phyloP scores from a whole-genome alignment of 1,284 basidiomycete genomes.

The Ustilago vetiveriae region DNA sequence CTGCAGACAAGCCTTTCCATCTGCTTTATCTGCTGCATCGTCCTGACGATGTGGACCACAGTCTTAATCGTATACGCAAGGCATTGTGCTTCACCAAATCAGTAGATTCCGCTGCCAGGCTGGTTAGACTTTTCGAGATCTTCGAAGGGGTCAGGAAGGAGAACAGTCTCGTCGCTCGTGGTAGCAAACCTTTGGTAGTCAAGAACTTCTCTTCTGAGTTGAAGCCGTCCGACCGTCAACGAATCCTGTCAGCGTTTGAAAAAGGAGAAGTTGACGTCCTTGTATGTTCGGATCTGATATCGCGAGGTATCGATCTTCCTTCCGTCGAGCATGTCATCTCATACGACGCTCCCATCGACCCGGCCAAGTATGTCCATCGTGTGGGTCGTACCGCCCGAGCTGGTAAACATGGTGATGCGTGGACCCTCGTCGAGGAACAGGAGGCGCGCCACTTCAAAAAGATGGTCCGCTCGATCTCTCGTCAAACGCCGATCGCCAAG shows the following conservation, averaged over 20 bases:
- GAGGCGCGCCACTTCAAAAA: slow-evolving; percentile 70
- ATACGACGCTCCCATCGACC: slow-evolving; percentile 94
- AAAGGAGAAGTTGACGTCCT: slow-evolving; percentile 83
- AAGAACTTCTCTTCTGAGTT: slow-evolving; percentile 85
- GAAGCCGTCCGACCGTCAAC: slow-evolving; percentile 76
- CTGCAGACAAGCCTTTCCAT: slow-evolving; percentile 85
- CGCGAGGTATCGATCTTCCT: slow-evolving; percentile 94
- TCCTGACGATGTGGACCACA: slow-evolving; percentile 15
- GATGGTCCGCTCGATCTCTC: slow-evolving; percentile 34
- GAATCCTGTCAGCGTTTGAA: slow-evolving; percentile 82
- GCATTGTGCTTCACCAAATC: slow-evolving; percentile 95
- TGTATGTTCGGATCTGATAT: slow-evolving; percentile 93
- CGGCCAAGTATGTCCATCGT: slow-evolving; percentile 96
- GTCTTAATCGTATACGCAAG: slow-evolving; percentile 70
- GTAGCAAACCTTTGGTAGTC: slow-evolving; percentile 66
- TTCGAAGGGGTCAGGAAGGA: slow-evolving; percentile 72
- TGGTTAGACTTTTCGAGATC: slow-evolving; percentile 83
- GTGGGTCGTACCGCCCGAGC: slow-evolving; percentile 94
- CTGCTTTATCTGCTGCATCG: slow-evolving; percentile 84
- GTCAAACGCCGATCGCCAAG: slow-evolving; percentile 38
- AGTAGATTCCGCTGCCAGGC: slow-evolving; percentile 84
- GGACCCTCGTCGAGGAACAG: slow-evolving; percentile 94
- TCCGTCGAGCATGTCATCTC: slow-evolving; percentile 90
- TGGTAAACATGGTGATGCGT: slow-evolving; percentile 83
- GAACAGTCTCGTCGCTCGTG: slow-evolving; percentile 28